These are phyloP conservation scores for Tolypocladium nubicola DNA, from an alignment of 2,329 filamentous ascomycete species.

Conservation along the genomic window DNA sequence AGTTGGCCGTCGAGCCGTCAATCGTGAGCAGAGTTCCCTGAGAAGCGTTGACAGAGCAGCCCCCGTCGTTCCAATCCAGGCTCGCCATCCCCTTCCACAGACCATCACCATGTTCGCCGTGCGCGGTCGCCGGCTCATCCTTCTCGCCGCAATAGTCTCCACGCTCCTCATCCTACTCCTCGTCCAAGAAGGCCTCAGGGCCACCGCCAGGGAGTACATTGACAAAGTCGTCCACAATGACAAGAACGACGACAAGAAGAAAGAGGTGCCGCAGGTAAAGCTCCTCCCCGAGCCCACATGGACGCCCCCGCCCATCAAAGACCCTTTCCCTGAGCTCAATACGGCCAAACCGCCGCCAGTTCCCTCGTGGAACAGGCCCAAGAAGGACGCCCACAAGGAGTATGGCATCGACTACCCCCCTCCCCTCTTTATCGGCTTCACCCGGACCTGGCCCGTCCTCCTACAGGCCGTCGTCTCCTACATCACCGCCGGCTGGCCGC, in stretches of 20 bases:
- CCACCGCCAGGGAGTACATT: background rate
- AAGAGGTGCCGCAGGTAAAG: too few relatives aligned
- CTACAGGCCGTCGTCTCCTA: slow-evolving; percentile 46
- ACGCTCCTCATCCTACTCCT: background rate
- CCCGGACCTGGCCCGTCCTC: slow-evolving; percentile 42
- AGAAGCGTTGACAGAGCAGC: too few relatives aligned
- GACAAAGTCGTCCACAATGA: background rate
- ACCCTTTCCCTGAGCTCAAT: slow-evolving; percentile 31
- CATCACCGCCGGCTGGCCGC: slow-evolving; percentile 48
- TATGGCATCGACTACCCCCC: slow-evolving; percentile 28
- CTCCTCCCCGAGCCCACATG: slow-evolving; percentile 23
- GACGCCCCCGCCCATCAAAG: slow-evolving; percentile 24
- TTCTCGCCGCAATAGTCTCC: background rate
- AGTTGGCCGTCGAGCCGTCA: too few relatives aligned
- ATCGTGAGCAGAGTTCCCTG: too few relatives aligned
- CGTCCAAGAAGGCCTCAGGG: background rate
- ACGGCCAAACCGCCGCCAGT: slow-evolving; percentile 26
- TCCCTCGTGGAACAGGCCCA: slow-evolving; percentile 32
- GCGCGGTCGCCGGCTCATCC: background rate
- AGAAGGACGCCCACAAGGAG: slow-evolving; percentile 24
- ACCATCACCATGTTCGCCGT: background rate
- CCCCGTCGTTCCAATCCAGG: background rate
- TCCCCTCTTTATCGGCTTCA: slow-evolving; percentile 50
- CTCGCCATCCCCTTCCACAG: background rate
- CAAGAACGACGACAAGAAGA: background rate